A percentile compares a stretch with the other conserved stretches of the same genome.
These are phyloP conservation scores for Aplosporella prunicola DNA, from an alignment of 2,329 filamentous ascomycete genomes.

Conservation along the genomic window DNA sequence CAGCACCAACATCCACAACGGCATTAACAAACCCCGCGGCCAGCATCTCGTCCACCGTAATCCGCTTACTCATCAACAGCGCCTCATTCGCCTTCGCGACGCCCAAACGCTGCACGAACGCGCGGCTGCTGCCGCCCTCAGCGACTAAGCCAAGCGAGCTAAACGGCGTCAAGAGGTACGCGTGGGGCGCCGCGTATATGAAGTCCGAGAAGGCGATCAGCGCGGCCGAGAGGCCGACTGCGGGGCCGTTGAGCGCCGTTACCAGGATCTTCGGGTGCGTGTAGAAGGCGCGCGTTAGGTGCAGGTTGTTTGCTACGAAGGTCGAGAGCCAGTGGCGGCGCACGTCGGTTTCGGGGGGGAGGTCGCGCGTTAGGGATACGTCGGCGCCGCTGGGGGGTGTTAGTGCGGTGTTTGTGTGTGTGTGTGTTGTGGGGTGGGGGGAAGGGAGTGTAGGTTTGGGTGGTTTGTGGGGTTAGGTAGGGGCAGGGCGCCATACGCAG, in stretches of 20 bases:
- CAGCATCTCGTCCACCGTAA: constrained; percentile 64
- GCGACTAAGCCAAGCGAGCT: constrained; percentile 80
- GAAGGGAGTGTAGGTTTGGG: too few relatives aligned
- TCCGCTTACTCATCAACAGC: constrained; percentile 77
- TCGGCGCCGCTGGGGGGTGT: constrained; percentile 59
- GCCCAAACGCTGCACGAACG: constrained; percentile 72
- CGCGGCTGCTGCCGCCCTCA: constrained; percentile 73
- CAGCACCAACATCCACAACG: constrained; percentile 58
- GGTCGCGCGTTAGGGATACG: constrained; percentile 48
- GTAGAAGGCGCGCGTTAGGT: constrained; percentile 84
- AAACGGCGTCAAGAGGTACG: constrained; percentile 88
- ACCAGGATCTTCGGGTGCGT: constrained; percentile 90
- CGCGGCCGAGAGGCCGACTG: constrained; percentile 78
- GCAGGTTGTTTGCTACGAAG: constrained; percentile 80
- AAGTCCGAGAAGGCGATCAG: constrained; percentile 81
- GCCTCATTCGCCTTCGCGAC: constrained; percentile 82
- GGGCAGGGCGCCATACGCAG: constrained; percentile 53
- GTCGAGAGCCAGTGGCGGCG: constrained; percentile 53
- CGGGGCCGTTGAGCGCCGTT: constrained; percentile 83
- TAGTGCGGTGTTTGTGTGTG: too few relatives aligned
- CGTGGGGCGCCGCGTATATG: constrained; percentile 71
- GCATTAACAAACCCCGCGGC: constrained; percentile 76
- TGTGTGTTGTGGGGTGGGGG: neutral
- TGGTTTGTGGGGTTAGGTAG: neutral
- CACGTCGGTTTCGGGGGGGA: constrained; percentile 25